phyloP scores from a whole-genome alignment of 352 stramenopile species.

The Phytophthora crassamura region DNA sequence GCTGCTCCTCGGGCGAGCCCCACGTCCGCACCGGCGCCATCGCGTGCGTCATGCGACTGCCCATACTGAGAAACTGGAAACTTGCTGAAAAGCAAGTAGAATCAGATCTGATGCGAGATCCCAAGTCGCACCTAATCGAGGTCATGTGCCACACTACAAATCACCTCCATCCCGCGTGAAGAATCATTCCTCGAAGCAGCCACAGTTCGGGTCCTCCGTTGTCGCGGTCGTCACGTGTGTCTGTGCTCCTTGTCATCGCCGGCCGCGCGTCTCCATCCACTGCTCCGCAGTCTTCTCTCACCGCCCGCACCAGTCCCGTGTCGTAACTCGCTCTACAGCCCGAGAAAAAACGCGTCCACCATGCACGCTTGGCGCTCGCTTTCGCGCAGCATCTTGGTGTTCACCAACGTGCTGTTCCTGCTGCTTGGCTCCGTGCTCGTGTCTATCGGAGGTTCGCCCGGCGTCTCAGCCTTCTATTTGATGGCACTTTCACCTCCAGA shows the following conservation, averaged over 20 bases:
- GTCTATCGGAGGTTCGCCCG: slow-evolving; percentile 67
- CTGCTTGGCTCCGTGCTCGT: slow-evolving; percentile 83
- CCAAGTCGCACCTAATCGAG: too few relatives aligned
- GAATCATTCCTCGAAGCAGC: slow-evolving; percentile 18
- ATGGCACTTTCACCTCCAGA: background rate
- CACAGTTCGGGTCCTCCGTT: slow-evolving; percentile 11
- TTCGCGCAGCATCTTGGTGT: slow-evolving; percentile 81
- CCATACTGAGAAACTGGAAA: slow-evolving; percentile 15
- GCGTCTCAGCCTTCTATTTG: slow-evolving; percentile 2
- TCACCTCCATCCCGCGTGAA: too few relatives aligned
- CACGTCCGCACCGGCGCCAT: slow-evolving; percentile 32
- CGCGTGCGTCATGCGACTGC: slow-evolving; percentile 14
- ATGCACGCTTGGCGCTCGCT: slow-evolving; percentile 78
- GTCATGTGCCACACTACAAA: too few relatives aligned
- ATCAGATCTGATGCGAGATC: background rate
- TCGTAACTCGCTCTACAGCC: slow-evolving; percentile 18
- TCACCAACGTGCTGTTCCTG: slow-evolving; percentile 91
- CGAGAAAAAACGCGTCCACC: slow-evolving; percentile 15
- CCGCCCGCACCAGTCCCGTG: slow-evolving; percentile 20
- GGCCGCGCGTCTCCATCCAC: background rate
- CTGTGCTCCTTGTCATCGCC: slow-evolving; percentile 11
- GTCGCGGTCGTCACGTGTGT: slow-evolving; percentile 3
- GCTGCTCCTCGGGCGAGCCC: slow-evolving; percentile 25
- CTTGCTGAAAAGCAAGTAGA: background rate
- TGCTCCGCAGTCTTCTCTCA: slow-evolving; percentile 6